phyloP scores from a whole-genome alignment of 305 asterid species.

The Striga hermonthica region DNA sequence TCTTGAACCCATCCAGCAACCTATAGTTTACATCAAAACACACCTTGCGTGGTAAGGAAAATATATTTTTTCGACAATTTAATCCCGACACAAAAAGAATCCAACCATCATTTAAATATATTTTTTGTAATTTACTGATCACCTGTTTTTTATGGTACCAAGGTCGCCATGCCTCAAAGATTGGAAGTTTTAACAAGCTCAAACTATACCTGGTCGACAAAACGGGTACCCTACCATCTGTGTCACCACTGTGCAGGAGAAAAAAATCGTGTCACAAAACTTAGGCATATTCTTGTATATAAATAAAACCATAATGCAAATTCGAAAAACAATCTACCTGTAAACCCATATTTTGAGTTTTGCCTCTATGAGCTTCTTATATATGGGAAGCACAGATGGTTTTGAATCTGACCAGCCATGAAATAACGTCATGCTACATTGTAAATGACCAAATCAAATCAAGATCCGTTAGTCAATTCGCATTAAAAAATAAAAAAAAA shows the following conservation, averaged over 20 bases:
- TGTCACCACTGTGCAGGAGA: conserved; percentile 63
- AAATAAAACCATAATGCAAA: no score
- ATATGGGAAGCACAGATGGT: conserved; percentile 76
- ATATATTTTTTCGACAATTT: no score
- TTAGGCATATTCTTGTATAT: no score
- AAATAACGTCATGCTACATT: conserved; percentile 67
- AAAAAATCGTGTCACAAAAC: background rate
- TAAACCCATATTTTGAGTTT: conserved; percentile 84
- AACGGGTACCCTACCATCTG: conserved; percentile 89
- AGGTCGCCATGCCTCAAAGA: conserved; percentile 77
- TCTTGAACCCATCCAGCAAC: conserved; percentile 95
- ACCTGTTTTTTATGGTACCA: conserved; percentile 96
- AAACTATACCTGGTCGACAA: conserved; percentile 85
- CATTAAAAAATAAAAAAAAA: no score
- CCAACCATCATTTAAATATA: no score
- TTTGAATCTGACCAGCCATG: conserved; percentile 53
- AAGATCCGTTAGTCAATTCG: background rate
- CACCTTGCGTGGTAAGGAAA: no score
- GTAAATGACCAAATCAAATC: background rate
- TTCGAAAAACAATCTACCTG: conserved; percentile 45
- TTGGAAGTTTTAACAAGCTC: conserved; percentile 59
- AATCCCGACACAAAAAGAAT: no score
- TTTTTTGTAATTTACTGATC: background rate
- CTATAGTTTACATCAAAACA: conserved; percentile 33
- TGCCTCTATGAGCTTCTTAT: conserved; percentile 71